These are phyloP conservation scores for Olyra latifolia DNA, from an alignment of 176 grass and related monocot species.

Conservation along the genomic window DNA sequence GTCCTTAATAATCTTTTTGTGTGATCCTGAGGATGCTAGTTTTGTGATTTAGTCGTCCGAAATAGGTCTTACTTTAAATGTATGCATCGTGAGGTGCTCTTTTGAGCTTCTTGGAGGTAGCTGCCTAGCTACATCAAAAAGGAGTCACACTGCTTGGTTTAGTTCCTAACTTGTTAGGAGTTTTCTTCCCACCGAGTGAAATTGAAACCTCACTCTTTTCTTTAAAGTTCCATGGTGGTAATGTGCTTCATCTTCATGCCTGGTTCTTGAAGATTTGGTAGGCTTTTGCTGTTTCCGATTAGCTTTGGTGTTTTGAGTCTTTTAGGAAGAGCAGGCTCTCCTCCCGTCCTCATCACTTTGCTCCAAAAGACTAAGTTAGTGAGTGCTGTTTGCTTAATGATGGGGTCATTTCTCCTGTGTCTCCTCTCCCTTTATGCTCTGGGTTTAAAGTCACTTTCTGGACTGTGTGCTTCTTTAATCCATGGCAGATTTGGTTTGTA, in stretches of 20 bases:
- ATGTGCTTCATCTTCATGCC: slow-evolving; percentile 36
- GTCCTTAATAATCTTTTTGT: background rate
- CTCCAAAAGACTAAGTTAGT: slow-evolving; percentile 37
- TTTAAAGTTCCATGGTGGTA: slow-evolving; percentile 26
- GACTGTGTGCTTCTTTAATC: slow-evolving; percentile 40
- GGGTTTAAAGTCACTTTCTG: slow-evolving; percentile 72
- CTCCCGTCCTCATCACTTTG: slow-evolving; percentile 46
- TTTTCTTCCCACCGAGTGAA: slow-evolving; percentile 38
- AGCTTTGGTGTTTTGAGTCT: slow-evolving; percentile 48
- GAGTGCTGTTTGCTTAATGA: slow-evolving; percentile 46
- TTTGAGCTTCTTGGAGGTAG: slow-evolving; percentile 27
- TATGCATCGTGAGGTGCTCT: background rate
- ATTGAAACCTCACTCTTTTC: slow-evolving; percentile 36
- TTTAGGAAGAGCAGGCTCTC: slow-evolving; percentile 38
- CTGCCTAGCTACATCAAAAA: slow-evolving; percentile 37
- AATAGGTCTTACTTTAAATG: slow-evolving; percentile 24
- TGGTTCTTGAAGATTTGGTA: slow-evolving; percentile 55
- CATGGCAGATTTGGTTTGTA: slow-evolving; percentile 51
- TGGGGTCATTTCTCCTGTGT: slow-evolving; percentile 43
- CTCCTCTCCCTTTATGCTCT: slow-evolving; percentile 52
- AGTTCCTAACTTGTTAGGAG: slow-evolving; percentile 36
- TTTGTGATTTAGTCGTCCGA: slow-evolving; percentile 21
- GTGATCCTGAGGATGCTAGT: slow-evolving; percentile 1
- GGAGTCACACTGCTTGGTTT: slow-evolving; percentile 1
- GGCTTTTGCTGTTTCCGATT: slow-evolving; percentile 61